A percentile compares a stretch with the other conserved stretches of the same genome.
Conservation (phyloP, 257 asterid species). For the Jacaranda copaia region DNA sequence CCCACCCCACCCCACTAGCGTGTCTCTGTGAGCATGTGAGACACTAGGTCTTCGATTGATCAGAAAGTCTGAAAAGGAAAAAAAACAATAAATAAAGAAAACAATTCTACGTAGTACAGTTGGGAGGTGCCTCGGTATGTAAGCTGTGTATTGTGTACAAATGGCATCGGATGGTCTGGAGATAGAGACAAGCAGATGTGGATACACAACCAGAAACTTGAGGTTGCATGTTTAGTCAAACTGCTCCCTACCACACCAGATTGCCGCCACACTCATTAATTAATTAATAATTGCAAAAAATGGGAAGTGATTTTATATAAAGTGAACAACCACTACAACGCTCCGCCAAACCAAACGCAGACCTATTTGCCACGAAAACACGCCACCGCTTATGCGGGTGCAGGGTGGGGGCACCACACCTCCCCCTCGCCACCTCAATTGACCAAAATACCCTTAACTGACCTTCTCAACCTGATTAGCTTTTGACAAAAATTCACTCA, state of each 20-base stretch:
- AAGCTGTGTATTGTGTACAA: slow-evolving; percentile 48
- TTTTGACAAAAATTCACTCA: background rate
- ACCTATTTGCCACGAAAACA: slow-evolving; percentile 62
- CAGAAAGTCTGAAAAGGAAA: background rate
- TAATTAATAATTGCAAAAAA: slow-evolving; percentile 17
- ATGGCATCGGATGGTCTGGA: slow-evolving; percentile 47
- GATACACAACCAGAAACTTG: slow-evolving; percentile 33
- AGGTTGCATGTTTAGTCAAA: slow-evolving; percentile 33
- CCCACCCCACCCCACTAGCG: background rate
- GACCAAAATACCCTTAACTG: slow-evolving; percentile 45
- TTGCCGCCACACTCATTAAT: background rate
- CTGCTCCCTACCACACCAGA: slow-evolving; percentile 32
- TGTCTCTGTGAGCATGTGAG: slow-evolving; percentile 12
- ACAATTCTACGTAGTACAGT: slow-evolving; percentile 32
- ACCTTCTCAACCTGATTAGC: background rate
- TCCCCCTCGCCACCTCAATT: slow-evolving; percentile 18
- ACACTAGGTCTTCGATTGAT: background rate
- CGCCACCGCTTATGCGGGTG: slow-evolving; percentile 54
- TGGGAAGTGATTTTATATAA: slow-evolving; percentile 16
- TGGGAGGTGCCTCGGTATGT: slow-evolving; percentile 43
- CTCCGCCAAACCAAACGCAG: slow-evolving; percentile 62
- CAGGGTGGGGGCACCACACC: too few relatives aligned
- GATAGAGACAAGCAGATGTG: slow-evolving; percentile 47
- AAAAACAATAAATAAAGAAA: background rate
- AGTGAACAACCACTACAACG: slow-evolving; percentile 52